Base-by-base conservation (phyloP, 768 basidiomycete genomes). In the Psilocybe subaeruginosa region DNA sequence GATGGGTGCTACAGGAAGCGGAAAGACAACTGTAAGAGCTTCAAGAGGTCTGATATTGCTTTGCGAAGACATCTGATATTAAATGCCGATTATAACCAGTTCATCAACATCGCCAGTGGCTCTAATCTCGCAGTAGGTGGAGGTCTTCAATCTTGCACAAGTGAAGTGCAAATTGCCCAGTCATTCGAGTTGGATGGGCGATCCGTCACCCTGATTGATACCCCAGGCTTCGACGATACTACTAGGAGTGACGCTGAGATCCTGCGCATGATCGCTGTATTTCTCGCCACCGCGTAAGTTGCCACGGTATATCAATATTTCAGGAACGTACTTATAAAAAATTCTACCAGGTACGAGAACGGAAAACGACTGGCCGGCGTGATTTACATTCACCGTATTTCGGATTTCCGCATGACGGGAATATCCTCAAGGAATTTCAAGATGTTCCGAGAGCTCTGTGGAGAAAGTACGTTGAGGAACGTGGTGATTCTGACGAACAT, bases 181-280 rank as follows among this genome's bases (percentile, higher is more conserved):
- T 69, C 79, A 0, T 83, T 85, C 64, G 58, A 70, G 37, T 67
- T 83, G 6, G 78, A 81, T 37, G 81, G 77, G 6, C 69, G 70
- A 14, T 64, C 56, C 3, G 73, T 86, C 30, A 80, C 73, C 0
- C 69, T 87, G 14, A 77, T 87, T 49, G 86, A 87, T 62, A 87
- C 85, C 0, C 85, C 85, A 0, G 85, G 85, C 3, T 87, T 86
- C 55, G 85, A 85, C 58, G 83, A 86, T 64, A 80, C 83, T 1
- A 73, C 68, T 1, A 77, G 69, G 49, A 79, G 75, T 39, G 84
- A 85, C 55, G 72, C 78, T 0, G 80, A 82, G 7, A 69, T 85
- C 17, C 71, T 85, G 33, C 75, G 73, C 37, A 77, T 82, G 75
- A 84, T 85, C 19, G 78, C 82, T 0, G 55, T 75, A 50, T 77